Evolutionary conservation across 495 filamentous ascomycete species (phyloP).

Genomic region (Podospora comata): DNA sequence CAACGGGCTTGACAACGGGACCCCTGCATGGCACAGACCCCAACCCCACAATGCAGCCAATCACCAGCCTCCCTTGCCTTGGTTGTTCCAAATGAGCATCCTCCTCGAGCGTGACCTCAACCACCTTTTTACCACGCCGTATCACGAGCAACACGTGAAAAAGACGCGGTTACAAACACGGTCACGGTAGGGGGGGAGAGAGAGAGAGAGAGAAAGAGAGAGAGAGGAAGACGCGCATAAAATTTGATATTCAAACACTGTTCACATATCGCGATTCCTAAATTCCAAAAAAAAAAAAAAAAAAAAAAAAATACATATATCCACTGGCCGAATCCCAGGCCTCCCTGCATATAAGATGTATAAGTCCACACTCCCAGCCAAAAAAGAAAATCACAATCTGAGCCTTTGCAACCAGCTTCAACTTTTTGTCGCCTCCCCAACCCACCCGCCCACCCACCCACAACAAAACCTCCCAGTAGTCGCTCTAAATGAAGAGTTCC

Average conservation of each 20-base stretch:
- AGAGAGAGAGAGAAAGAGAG: too few relatives aligned
- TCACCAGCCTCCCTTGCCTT: neutral
- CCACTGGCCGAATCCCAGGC: neutral
- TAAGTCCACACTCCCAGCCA: neutral
- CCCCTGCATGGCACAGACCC: neutral
- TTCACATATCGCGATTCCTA: neutral
- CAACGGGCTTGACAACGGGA: constrained; percentile 4
- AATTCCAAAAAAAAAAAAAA: neutral
- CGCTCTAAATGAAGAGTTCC: neutral
- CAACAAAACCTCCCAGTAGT: neutral
- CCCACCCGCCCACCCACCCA: neutral
- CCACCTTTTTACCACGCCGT: neutral
- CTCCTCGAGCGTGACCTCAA: neutral
- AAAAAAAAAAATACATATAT: neutral
- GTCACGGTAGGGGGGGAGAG: neutral
- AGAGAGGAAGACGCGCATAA: neutral
- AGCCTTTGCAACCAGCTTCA: neutral
- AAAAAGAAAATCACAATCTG: neutral
- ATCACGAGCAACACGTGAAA: neutral
- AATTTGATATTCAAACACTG: neutral
- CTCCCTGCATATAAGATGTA: constrained; percentile 2
- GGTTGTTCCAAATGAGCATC: neutral
- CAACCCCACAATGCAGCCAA: neutral
- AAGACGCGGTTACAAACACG: neutral
- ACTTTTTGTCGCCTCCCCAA: neutral